Conservation (phyloP, 2,329 filamentous ascomycete genomes). For the Phialophora chinensis region DNA sequence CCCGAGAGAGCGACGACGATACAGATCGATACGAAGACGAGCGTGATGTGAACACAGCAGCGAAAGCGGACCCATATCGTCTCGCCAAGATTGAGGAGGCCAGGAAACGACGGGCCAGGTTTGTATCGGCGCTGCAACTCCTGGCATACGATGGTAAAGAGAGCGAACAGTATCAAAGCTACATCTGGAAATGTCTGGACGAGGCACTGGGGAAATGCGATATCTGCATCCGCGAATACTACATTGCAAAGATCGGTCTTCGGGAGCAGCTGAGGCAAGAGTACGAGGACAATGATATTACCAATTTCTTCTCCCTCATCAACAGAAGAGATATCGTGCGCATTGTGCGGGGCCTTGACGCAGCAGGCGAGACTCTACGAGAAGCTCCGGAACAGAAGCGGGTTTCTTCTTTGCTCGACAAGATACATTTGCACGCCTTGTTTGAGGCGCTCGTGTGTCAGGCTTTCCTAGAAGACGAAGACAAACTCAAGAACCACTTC, state of each 20-base stretch:
- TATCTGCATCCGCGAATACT: conserved; percentile 75
- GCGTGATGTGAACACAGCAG: conserved; percentile 50
- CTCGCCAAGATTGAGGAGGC: conserved; percentile 60
- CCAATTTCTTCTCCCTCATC: conserved; percentile 62
- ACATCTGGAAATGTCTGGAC: conserved; percentile 65
- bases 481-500: conserved; percentile 65
- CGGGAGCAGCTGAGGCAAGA: conserved; percentile 67
- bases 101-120: conserved; percentile 63
- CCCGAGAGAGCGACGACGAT: conserved; percentile 68
- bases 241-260: conserved; percentile 69
- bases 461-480: conserved; percentile 69
- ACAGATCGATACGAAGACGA: conserved; percentile 66
- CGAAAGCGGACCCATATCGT: conserved; percentile 44
- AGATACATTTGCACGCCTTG: conserved; percentile 74
- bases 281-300: conserved; percentile 55
- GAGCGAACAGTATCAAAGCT: conserved; percentile 64
- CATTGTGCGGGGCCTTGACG: conserved; percentile 65
- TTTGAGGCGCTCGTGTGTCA: conserved; percentile 89
- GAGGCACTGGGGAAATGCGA: conserved; percentile 68
- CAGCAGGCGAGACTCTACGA: conserved; percentile 61
- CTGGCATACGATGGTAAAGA: conserved; percentile 69
- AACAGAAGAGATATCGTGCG: conserved; percentile 66
- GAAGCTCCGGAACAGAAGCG: conserved; percentile 58
- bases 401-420: conserved; percentile 57
- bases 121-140: conserved; percentile 71